Evolutionary conservation across 2,329 filamentous ascomycete genomes (phyloP).

Genomic region (Paramyrothecium sp.): DNA sequence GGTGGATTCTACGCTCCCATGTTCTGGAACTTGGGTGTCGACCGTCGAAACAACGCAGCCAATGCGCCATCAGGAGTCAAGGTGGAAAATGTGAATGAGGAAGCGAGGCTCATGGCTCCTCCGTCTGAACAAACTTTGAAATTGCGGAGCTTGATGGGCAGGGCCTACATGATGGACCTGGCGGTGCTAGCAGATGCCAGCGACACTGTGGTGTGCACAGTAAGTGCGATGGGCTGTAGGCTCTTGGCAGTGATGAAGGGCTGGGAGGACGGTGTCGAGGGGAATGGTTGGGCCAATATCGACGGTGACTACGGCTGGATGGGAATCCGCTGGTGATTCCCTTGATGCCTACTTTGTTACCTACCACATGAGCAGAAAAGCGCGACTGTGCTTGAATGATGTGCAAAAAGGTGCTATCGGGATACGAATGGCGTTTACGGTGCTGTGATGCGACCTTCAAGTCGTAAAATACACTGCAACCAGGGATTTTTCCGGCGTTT

Average conservation of each 20-base stretch:
- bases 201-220: slow-evolving; percentile 73
- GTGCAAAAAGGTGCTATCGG: too few relatives aligned
- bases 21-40: slow-evolving; percentile 72
- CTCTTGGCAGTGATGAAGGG: slow-evolving; percentile 84
- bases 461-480: too few relatives aligned
- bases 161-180: slow-evolving; percentile 81
- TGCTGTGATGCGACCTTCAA: too few relatives aligned
- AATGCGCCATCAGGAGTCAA: slow-evolving; percentile 26
- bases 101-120: slow-evolving; percentile 20
- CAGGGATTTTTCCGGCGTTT: too few relatives aligned
- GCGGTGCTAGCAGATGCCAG: slow-evolving; percentile 67
- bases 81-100: slow-evolving; percentile 19
- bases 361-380: too few relatives aligned
- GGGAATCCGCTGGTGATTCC: slow-evolving; percentile 34
- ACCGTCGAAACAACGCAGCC: slow-evolving; percentile 39
- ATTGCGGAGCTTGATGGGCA: slow-evolving; percentile 70
- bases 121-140: slow-evolving; percentile 56
- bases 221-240: slow-evolving; percentile 71
- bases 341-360: not conserved
- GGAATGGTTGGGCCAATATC: slow-evolving; percentile 73
- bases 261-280: slow-evolving; percentile 66
- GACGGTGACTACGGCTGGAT: slow-evolving; percentile 68
- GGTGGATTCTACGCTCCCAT: slow-evolving; percentile 81
- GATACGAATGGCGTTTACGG: too few relatives aligned
- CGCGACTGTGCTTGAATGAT: too few relatives aligned